Conservation (phyloP, 805 yeast species). For the Ogataea pignaliae region DNA sequence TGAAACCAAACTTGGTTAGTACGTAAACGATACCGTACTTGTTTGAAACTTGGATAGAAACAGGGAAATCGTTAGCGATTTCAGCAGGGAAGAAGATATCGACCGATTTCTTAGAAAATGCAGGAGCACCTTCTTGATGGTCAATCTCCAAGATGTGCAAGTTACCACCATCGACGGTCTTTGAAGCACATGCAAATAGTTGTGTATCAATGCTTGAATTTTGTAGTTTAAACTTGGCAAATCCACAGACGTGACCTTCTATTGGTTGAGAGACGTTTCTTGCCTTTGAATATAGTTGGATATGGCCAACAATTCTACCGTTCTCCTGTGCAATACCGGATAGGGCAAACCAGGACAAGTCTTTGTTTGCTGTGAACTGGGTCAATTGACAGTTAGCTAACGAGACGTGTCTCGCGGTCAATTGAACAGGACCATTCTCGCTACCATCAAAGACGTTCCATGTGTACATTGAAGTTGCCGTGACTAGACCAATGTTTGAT, state of each 20-base stretch:
- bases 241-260: conserved; percentile 95
- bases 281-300: conserved; percentile 83
- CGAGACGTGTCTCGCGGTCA: conserved; percentile 80
- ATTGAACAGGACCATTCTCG: conserved; percentile 71
- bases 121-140: conserved; percentile 81
- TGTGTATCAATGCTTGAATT: conserved; percentile 76
- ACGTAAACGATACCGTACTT: conserved; percentile 83
- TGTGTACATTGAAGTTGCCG: conserved; percentile 66
- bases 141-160: conserved; percentile 95
- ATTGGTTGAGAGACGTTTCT: conserved; percentile 94
- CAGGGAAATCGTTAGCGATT: conserved; percentile 94
- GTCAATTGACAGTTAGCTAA: conserved; percentile 83
- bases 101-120: conserved; percentile 80
- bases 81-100: conserved; percentile 97
- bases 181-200: conserved; percentile 89
- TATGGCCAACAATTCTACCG: conserved; percentile 92
- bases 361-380: conserved; percentile 77
- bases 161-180: conserved; percentile 77
- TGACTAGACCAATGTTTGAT: conserved; percentile 74
- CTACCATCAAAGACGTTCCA: conserved; percentile 86
- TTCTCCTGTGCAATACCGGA: conserved; percentile 93
- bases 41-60: conserved; percentile 80
- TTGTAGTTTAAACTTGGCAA: conserved; percentile 70
- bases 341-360: conserved; percentile 87
- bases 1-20: conserved; percentile 93